Base-by-base conservation (phyloP, 345 rosid genomes). In the Ceriops tagal region DNA sequence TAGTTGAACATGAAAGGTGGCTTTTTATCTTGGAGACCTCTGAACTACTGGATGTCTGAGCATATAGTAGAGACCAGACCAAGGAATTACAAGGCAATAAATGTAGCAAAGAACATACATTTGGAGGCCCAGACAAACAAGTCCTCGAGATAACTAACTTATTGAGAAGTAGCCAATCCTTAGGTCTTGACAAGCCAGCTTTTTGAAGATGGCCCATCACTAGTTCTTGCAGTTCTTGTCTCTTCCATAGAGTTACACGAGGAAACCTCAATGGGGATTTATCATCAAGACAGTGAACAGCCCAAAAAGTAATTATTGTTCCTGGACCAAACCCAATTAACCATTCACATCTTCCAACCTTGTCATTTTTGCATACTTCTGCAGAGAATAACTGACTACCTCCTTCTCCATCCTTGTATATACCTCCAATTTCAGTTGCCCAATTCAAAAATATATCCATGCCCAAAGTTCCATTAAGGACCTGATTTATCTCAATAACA, bases 251-350 rank as follows among this genome's bases (percentile, higher is more conserved):
- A 15, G 86, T 84, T 68, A 88, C 79, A 46, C 86, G 89, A 57
- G 96, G 98, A 67, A 80, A 88, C 81, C 96, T 85, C 79, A 89
- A 59, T 43, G 96, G 93, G 56, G 91, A 84, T 31, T 78, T 73
- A 74, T 89, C 97, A 75, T 93, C 97, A 73, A 93, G 96, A 79
- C 93, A 87, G 69, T 90, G 96, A 71, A 93, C 76, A 71, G 96
- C 88, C 98, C 98, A 93, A 75, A 87, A 85, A 68, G 87, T 79
- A 69, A 86, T 82, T 35, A 66, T 70, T 9, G 68, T 75, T 72
- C 92, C 92, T 67, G 96, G 92, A 73, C 96, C 92, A 75, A 85
- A 81, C 71, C 93, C 97, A 73, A 93, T 83, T 73, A 93, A 75
- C 98, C 98, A 93, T 72, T 88, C 98, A 76, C 96, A 88, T 43